These are phyloP conservation scores for Amanita bisporigera DNA, from an alignment of 1,284 basidiomycete genomes.

Conservation along the genomic window DNA sequence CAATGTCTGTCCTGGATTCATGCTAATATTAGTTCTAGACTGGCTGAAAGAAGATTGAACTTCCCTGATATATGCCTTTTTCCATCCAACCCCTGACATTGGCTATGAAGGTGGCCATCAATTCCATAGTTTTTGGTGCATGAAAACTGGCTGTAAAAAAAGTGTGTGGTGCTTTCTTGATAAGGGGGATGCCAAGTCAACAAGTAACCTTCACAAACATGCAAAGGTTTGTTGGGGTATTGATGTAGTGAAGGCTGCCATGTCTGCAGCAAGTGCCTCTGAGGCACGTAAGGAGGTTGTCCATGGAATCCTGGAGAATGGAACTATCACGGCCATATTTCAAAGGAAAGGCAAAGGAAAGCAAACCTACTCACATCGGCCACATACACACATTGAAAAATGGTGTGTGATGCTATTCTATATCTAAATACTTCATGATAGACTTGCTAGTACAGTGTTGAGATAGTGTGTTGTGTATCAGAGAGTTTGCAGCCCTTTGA, in stretches of 20 bases:
- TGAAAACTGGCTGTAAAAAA: not conserved
- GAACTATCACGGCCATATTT: not conserved
- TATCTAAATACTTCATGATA: not conserved
- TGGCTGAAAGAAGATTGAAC: not conserved
- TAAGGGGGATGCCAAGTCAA: not conserved
- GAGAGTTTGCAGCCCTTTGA: not conserved
- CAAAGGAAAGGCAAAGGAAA: not conserved
- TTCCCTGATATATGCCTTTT: not conserved
- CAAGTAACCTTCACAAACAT: not conserved
- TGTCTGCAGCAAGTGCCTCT: not conserved
- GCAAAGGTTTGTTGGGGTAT: not conserved
- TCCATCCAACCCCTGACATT: not conserved
- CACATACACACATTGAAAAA: not conserved
- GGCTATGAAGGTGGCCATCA: not conserved
- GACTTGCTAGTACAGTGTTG: not conserved
- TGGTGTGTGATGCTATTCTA: not conserved
- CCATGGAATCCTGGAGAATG: not conserved
- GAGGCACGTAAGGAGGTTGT: not conserved
- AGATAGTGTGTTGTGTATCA: not conserved
- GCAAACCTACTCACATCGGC: not conserved
- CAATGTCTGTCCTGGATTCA: too few species aligned
- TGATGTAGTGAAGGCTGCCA: not conserved
- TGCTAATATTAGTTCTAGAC: not conserved
- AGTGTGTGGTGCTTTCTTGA: not conserved
- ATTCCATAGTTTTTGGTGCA: conserved; percentile 2